These are phyloP conservation scores for Taphrina betulina DNA, from an alignment of 1,139 yeast species.

Conservation along the genomic window DNA sequence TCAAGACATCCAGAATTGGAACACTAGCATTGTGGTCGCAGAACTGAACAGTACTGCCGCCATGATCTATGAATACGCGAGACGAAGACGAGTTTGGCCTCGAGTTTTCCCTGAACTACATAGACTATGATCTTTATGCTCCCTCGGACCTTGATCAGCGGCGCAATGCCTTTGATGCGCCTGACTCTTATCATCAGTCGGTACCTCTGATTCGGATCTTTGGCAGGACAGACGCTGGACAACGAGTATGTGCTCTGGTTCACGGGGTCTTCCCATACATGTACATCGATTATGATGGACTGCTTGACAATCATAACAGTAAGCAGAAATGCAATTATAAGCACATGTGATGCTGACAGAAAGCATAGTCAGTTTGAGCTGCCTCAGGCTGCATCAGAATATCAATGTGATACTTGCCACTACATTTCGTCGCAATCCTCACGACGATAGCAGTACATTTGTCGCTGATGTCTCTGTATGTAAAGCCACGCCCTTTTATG, in stretches of 20 bases:
- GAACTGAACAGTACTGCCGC: too few species aligned
- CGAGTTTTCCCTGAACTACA: conserved; percentile 18
- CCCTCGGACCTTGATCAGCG: conserved; percentile 21
- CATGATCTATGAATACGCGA: too few species aligned
- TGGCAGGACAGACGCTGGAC: conserved; percentile 62
- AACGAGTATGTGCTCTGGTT: conserved; percentile 62
- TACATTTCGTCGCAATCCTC: conserved; percentile 41
- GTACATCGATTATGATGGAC: conserved; percentile 58
- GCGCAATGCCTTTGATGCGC: conserved; percentile 9
- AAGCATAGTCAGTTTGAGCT: conserved; percentile 7
- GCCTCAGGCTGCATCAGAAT: conserved; percentile 35
- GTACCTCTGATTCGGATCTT: conserved; percentile 71
- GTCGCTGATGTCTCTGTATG: conserved; percentile 69
- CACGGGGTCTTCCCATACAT: conserved; percentile 86
- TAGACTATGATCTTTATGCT: conserved; percentile 27
- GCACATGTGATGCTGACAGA: too few species aligned
- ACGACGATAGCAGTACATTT: conserved; percentile 47
- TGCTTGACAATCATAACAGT: conserved; percentile 41
- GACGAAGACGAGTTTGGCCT: too few species aligned
- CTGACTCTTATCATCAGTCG: conserved; percentile 7
- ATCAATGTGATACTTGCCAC: conserved; percentile 43
- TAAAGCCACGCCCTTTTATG: conserved; percentile 79
- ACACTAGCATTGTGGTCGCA: too few species aligned
- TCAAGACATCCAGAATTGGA: too few species aligned
- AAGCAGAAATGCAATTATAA: too few species aligned